Percentiles rank a stretch among this genome's conserved stretches.
These are phyloP conservation scores for Neolentinus lepideus DNA, from an alignment of 1,284 basidiomycete species.

Conservation along the genomic window DNA sequence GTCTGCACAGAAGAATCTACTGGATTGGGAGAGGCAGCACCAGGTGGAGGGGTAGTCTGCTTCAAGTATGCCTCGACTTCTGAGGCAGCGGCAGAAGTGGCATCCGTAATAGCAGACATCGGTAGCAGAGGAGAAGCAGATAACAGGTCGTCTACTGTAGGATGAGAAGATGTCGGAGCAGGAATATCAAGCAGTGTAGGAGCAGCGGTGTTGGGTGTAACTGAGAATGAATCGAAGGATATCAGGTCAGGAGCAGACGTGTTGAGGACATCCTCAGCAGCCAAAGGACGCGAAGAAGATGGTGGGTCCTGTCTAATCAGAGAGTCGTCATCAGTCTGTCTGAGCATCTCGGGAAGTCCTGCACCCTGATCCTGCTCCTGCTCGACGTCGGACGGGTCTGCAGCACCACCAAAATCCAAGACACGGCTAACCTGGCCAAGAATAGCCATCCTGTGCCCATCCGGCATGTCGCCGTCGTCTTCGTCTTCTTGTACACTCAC, in stretches of 20 bases:
- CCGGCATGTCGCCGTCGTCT: neutral
- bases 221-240: slow-evolving; percentile 32
- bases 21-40: neutral
- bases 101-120: slow-evolving; percentile 5
- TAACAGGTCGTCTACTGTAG: slow-evolving; percentile 33
- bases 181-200: slow-evolving; percentile 1
- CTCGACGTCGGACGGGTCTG: neutral
- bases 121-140: slow-evolving; percentile 25
- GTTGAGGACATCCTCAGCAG: neutral
- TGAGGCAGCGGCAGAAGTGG: neutral
- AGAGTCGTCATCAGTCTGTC: neutral
- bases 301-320: neutral
- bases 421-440: neutral
- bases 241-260: slow-evolving; percentile 26
- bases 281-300: neutral
- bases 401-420: neutral
- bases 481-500: slow-evolving; percentile 2
- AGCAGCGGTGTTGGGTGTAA: slow-evolving; percentile 6
- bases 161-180: slow-evolving; percentile 7
- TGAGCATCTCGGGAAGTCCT: neutral
- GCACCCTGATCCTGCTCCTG: neutral
- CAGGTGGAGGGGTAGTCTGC: neutral
- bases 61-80: neutral
- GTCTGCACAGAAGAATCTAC: neutral
- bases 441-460: neutral